These are phyloP conservation scores for Quercus engelmannii DNA, from an alignment of 306 rosid genomes.

Conservation along the genomic window DNA sequence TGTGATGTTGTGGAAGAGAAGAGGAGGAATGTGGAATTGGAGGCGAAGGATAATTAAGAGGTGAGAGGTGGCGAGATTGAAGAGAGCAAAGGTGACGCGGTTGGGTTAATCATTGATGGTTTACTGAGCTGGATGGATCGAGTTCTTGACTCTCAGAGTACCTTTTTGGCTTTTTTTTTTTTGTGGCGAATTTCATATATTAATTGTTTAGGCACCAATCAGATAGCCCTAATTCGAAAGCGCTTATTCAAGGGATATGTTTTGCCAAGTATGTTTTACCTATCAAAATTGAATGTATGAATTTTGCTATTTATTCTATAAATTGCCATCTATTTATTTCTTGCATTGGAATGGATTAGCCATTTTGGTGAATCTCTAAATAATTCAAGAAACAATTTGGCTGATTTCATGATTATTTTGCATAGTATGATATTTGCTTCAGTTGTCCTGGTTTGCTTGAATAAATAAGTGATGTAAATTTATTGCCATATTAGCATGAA, in stretches of 20 bases:
- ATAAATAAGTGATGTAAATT: neutral
- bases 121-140: too few relatives aligned
- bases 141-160: too few relatives aligned
- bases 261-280: neutral
- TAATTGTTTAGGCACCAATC: neutral
- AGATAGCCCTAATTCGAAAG: too few relatives aligned
- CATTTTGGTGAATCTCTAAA: neutral
- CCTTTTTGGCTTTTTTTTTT: neutral
- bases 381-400: neutral
- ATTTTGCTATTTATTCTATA: neutral
- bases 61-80: neutral
- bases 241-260: neutral
- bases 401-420: neutral
- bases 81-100: neutral
- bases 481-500: neutral
- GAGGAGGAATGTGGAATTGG: neutral
- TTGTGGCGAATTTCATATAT: neutral
- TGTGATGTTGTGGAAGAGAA: constrained; percentile 20
- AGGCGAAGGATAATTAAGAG: neutral
- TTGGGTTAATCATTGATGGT: neutral
- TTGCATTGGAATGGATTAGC: neutral
- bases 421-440: neutral
- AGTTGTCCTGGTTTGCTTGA: neutral
- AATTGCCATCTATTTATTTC: neutral
- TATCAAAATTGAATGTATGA: neutral